Evolutionary conservation across 108 stramenopile species (phyloP), one percentile per base, ranked within the genome.

Genomic region (Asterionellopsis glacialis): DNA sequence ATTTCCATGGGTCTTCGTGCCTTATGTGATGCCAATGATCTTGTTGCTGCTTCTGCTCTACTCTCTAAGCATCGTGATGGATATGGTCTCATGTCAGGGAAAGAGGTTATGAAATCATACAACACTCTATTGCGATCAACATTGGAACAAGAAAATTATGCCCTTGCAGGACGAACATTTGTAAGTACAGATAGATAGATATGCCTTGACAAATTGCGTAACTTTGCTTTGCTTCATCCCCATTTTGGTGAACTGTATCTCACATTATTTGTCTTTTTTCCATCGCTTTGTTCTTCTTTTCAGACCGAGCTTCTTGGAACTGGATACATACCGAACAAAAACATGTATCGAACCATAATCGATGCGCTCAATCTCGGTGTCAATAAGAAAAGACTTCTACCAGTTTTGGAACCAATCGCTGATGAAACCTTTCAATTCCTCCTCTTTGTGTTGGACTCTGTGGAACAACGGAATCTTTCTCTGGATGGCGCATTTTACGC

Each of bases 281-380:
- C n/a, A n/a, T n/a, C n/a, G 24, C 14, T 25, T 41, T 49, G 50
- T 53, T 16, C 40, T 10, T 43, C 11, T 55, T 33, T 64, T 16
- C 11, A 76, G 75, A 50, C 60, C 9, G 64, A 74, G 16, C 65
- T 91, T 7, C 38, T 87, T 19, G 47, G 38, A 19, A 77, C 73
- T 26, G 85, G 87, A 12, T 81, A 82, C 61, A 88, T 91, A 47
- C 87, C 85, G 9, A 86, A 82, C 18, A 91, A 88, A 59, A 39
- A 56, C 38, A 87, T 82, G 25, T 73, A 75, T 23, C 58, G 56
- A 24, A 57, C 61, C 11, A 80, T 87, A 12, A 58, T 70, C 23
- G 80, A 87, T 59, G 61, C 59, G 12, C 67, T 87, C 24, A 49
- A 65, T 42, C 64, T 89, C 14, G 42, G 41, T 53, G 55, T 21